phyloP scores from a whole-genome alignment of 1,284 basidiomycete species.

The Cutaneotrichosporon sp. region DNA sequence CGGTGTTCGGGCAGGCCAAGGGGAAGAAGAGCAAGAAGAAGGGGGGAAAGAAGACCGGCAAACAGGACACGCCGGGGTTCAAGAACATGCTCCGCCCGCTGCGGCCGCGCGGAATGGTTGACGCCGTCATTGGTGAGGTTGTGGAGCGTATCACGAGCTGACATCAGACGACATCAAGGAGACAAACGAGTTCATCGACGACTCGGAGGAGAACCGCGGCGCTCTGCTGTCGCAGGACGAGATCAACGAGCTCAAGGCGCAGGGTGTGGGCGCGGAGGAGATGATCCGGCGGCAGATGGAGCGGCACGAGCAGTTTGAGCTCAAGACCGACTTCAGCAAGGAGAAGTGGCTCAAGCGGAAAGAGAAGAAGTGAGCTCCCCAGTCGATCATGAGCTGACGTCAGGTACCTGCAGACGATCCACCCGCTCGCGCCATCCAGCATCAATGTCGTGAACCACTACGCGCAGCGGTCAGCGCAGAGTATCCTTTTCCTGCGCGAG shows the following conservation, averaged over 20 bases:
- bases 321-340: constrained; percentile 95
- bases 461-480: constrained; percentile 66
- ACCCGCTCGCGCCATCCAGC: constrained; percentile 81
- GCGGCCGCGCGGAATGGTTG: constrained; percentile 35
- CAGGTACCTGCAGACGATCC: constrained; percentile 85
- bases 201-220: constrained; percentile 59
- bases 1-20: constrained; percentile 33
- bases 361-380: constrained; percentile 74
- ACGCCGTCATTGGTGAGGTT: constrained; percentile 46
- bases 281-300: constrained; percentile 91
- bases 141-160: constrained; percentile 3
- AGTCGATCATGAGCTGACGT: background rate
- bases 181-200: constrained; percentile 59
- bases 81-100: constrained; percentile 42
- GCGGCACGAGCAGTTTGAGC: constrained; percentile 78
- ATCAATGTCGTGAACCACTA: constrained; percentile 85
- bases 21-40: constrained; percentile 42
- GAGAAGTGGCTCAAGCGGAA: constrained; percentile 94
- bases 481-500: constrained; percentile 78
- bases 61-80: constrained; percentile 40
- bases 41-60: constrained; percentile 24
- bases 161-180: constrained; percentile 47
- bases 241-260: constrained; percentile 64
- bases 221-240: constrained; percentile 70
- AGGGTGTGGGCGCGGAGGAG: constrained; percentile 62